Conservation (phyloP, 129 eudicot genomes). For the Pittosporum tobira region DNA sequence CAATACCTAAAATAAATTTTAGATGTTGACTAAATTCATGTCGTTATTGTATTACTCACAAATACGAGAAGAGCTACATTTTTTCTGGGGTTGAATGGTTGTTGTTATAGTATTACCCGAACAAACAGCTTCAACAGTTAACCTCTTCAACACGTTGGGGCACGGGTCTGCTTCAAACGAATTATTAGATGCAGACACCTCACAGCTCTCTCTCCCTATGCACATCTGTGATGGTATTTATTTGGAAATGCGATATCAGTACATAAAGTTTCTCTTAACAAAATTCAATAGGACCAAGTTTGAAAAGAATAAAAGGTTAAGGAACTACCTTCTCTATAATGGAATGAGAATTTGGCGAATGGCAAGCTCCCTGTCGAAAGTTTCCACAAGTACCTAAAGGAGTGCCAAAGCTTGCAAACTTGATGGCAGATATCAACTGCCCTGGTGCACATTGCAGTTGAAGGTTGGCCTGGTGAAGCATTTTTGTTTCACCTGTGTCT, state of each 20-base stretch:
- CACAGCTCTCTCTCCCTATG: constrained; percentile 57
- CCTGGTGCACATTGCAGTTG: constrained; percentile 58
- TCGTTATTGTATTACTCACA: no score
- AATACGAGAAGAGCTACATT: no score
- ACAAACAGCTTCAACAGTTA: constrained; percentile 64
- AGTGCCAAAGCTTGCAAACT: constrained; percentile 84
- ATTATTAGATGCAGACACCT: constrained; percentile 43
- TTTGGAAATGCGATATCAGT: background rate
- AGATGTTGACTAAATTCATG: no score
- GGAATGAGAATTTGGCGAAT: constrained; percentile 49
- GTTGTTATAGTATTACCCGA: constrained; percentile 13
- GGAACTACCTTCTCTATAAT: constrained; percentile 50
- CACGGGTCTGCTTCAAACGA: constrained; percentile 66
- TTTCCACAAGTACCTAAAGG: constrained; percentile 71
- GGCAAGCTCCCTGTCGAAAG: constrained; percentile 55
- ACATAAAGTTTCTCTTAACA: background rate
- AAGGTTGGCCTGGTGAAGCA: constrained; percentile 45
- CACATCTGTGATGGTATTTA: constrained; percentile 36
- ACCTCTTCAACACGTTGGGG: constrained; percentile 55
- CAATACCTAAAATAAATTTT: background rate
- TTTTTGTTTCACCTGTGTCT: constrained; percentile 28
- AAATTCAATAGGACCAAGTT: background rate
- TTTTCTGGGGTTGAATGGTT: background rate
- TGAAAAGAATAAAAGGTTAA: background rate
- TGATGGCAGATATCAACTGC: constrained; percentile 52